Evolutionary conservation across 2,329 filamentous ascomycete genomes (phyloP).

Genomic region (Diaporthe eres): DNA sequence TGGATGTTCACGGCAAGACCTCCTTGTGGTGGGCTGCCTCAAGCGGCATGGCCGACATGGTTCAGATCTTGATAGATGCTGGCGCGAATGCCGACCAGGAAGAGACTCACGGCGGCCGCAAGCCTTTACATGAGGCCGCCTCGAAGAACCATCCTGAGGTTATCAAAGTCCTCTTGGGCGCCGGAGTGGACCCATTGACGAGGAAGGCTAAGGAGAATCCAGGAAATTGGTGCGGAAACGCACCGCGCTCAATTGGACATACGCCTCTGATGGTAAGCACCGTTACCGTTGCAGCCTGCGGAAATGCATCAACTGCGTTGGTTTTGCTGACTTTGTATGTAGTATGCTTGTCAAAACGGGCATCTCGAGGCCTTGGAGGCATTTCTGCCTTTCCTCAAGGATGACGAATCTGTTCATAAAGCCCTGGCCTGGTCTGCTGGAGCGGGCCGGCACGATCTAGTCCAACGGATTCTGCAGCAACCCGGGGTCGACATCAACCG

Average conservation of each 20-base stretch:
- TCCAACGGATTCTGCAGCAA: not conserved
- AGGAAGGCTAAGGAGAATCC: not conserved
- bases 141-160: not conserved
- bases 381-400: not conserved
- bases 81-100: not conserved
- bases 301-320: not conserved
- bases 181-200: not conserved
- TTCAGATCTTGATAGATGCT: slow-evolving; percentile 1
- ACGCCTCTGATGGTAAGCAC: not conserved
- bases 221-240: not conserved
- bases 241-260: not conserved
- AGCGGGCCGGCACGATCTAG: not conserved
- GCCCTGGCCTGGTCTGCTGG: not conserved
- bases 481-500: slow-evolving; percentile 2
- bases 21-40: not conserved
- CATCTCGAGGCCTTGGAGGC: not conserved
- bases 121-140: not conserved
- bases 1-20: not conserved
- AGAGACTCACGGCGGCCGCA: not conserved
- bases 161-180: not conserved
- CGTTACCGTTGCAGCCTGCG: not conserved
- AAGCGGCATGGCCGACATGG: not conserved
- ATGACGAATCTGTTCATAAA: not conserved
- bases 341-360: not conserved
- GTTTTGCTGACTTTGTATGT: not conserved